Conservation (phyloP, 108 stramenopile species). For the Bacterosira constricta region DNA sequence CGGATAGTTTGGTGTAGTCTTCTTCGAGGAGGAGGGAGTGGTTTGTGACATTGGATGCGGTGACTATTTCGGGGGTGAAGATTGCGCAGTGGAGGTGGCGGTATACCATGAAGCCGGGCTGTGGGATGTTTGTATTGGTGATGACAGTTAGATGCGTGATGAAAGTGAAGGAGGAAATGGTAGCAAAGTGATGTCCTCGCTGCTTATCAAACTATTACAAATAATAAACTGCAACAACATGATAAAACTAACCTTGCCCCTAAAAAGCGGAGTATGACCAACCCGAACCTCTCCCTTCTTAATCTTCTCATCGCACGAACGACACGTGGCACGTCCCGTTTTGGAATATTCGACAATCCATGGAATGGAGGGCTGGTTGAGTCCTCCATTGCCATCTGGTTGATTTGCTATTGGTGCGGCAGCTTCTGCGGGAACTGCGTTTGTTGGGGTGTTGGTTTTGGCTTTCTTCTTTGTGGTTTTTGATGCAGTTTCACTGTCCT, state of each 20-base stretch:
- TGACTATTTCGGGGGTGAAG: slow-evolving; percentile 60
- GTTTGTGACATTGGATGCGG: slow-evolving; percentile 63
- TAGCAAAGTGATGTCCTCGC: no score
- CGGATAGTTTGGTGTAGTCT: slow-evolving; percentile 49
- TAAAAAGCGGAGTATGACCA: slow-evolving; percentile 79
- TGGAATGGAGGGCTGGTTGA: slow-evolving; percentile 42
- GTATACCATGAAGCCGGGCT: slow-evolving; percentile 80
- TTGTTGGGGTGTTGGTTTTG: neutral
- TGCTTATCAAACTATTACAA: no score
- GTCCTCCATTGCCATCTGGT: slow-evolving; percentile 53
- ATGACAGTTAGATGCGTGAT: no score
- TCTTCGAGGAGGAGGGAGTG: slow-evolving; percentile 54
- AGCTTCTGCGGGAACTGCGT: slow-evolving; percentile 8
- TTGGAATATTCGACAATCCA: slow-evolving; percentile 71
- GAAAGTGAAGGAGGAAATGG: no score
- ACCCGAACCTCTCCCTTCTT: slow-evolving; percentile 66
- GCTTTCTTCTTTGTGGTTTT: neutral
- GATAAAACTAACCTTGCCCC: slow-evolving; percentile 72
- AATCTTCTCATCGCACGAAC: slow-evolving; percentile 77
- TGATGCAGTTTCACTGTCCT: slow-evolving; percentile 6
- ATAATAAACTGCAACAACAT: no score
- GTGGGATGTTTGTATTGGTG: no score
- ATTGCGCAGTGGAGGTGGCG: slow-evolving; percentile 74
- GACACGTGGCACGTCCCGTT: slow-evolving; percentile 78
- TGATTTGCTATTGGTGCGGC: slow-evolving; percentile 13